These are phyloP conservation scores for Pterulicium gracile DNA, from an alignment of 1,284 basidiomycete species.

Conservation along the genomic window DNA sequence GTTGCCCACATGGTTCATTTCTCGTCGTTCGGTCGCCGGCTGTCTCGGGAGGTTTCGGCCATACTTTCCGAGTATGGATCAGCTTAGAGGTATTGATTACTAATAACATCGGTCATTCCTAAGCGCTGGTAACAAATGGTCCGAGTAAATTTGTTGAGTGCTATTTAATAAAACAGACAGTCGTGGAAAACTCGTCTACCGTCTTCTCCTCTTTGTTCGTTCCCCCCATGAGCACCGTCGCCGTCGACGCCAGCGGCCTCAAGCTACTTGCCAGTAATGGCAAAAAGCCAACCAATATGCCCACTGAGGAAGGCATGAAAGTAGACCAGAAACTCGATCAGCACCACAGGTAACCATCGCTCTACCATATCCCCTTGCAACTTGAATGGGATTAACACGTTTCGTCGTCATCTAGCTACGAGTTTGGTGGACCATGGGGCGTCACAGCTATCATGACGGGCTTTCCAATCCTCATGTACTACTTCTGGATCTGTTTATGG, in stretches of 20 bases:
- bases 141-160: too few species aligned
- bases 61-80: too few species aligned
- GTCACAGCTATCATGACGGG: slow-evolving; percentile 90
- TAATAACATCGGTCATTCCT: too few species aligned
- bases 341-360: slow-evolving; percentile 49
- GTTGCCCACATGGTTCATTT: too few species aligned
- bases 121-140: too few species aligned
- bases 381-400: slow-evolving; percentile 5
- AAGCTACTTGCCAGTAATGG: slow-evolving; percentile 7
- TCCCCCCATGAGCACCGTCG: slow-evolving; percentile 2
- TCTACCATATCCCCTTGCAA: slow-evolving; percentile 8
- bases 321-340: slow-evolving; percentile 67
- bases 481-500: slow-evolving; percentile 96
- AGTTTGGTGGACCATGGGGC: slow-evolving; percentile 93
- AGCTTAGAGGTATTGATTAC: too few species aligned
- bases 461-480: slow-evolving; percentile 93
- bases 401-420: slow-evolving; percentile 48
- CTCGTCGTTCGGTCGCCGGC: too few species aligned
- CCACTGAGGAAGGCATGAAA: slow-evolving; percentile 58
- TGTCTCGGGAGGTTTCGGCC: too few species aligned
- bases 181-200: too few species aligned
- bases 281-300: slow-evolving; percentile 15
- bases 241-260: slow-evolving; percentile 9
- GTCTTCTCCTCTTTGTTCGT: slow-evolving; percentile 6
- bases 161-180: too few species aligned